A percentile compares a stretch with the other conserved stretches of the same genome.
Conservation (phyloP, 176 grass and related monocot species). For the Carex parvula region DNA sequence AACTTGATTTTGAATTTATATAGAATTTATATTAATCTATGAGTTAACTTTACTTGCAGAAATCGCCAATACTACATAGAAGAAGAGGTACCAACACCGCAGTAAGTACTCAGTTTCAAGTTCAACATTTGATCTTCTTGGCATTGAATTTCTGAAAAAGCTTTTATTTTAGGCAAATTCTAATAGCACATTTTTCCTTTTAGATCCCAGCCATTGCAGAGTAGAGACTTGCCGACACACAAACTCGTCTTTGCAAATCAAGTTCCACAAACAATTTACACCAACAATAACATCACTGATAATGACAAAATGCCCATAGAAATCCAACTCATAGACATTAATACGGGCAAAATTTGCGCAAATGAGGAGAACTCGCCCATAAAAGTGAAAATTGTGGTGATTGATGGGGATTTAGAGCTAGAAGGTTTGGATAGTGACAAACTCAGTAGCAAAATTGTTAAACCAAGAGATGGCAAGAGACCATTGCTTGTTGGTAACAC, state of each 20-base stretch:
- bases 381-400: slow-evolving; percentile 74
- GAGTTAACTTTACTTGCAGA: background rate
- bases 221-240: slow-evolving; percentile 40
- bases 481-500: slow-evolving; percentile 69
- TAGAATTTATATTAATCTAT: background rate
- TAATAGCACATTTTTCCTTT: slow-evolving; percentile 30
- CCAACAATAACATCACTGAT: slow-evolving; percentile 58
- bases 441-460: slow-evolving; percentile 65
- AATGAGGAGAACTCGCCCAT: slow-evolving; percentile 42
- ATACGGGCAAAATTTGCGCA: slow-evolving; percentile 43
- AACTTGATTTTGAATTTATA: background rate
- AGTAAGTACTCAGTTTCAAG: slow-evolving; percentile 6
- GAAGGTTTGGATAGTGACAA: slow-evolving; percentile 75
- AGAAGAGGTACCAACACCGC: background rate
- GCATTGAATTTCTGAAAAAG: slow-evolving; percentile 4
- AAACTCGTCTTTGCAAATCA: slow-evolving; percentile 64
- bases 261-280: slow-evolving; percentile 72
- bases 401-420: slow-evolving; percentile 88
- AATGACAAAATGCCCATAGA: slow-evolving; percentile 58
- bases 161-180: background rate
- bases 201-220: slow-evolving; percentile 40
- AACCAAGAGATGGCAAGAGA: slow-evolving; percentile 75
- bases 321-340: slow-evolving; percentile 53
- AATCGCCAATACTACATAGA: slow-evolving; percentile 22
- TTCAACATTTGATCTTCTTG: background rate